These are phyloP conservation scores for Suillus fuscotomentosus DNA, from an alignment of 768 basidiomycete genomes.

Conservation along the genomic window DNA sequence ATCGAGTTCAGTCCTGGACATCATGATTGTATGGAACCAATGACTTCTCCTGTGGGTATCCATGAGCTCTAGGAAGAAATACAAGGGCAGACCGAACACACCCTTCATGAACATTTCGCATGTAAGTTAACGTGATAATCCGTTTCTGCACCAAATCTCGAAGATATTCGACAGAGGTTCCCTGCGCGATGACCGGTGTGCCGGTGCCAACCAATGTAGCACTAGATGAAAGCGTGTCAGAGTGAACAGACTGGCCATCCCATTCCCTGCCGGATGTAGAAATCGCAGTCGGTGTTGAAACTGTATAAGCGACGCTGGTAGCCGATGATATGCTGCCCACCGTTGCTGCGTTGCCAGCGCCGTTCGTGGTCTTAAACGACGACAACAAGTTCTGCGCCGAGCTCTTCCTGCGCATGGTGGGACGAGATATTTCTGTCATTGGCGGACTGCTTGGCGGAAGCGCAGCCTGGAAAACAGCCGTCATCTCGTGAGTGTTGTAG, in stretches of 20 bases:
- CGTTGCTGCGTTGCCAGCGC: slow-evolving; percentile 20
- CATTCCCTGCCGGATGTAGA: slow-evolving; percentile 54
- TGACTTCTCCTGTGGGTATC: slow-evolving; percentile 58
- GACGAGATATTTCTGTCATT: slow-evolving; percentile 39
- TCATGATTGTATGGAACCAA: slow-evolving; percentile 87
- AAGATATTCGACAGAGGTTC: slow-evolving; percentile 75
- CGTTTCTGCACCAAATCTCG: slow-evolving; percentile 81
- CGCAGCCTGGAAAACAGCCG: slow-evolving; percentile 18
- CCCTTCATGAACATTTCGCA: slow-evolving; percentile 87
- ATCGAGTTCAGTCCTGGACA: slow-evolving; percentile 72
- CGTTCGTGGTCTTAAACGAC: slow-evolving; percentile 54
- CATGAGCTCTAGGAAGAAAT: slow-evolving; percentile 4
- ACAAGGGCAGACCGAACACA: slow-evolving; percentile 35
- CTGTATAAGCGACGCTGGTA: slow-evolving; percentile 38
- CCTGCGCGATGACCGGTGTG: slow-evolving; percentile 41
- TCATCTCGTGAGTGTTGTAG: slow-evolving; percentile 8
- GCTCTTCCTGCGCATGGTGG: slow-evolving; percentile 79
- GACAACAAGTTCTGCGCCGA: slow-evolving; percentile 82
- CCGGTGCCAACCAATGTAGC: slow-evolving; percentile 37
- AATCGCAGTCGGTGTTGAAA: slow-evolving; percentile 37
- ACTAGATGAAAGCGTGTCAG: slow-evolving; percentile 40
- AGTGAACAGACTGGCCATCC: slow-evolving; percentile 69
- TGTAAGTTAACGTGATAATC: slow-evolving; percentile 80
- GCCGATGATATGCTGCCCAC: slow-evolving; percentile 35
- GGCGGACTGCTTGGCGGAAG: slow-evolving; percentile 22